Conservation (phyloP, 305 asterid species). For the Petunia hybrid region DNA sequence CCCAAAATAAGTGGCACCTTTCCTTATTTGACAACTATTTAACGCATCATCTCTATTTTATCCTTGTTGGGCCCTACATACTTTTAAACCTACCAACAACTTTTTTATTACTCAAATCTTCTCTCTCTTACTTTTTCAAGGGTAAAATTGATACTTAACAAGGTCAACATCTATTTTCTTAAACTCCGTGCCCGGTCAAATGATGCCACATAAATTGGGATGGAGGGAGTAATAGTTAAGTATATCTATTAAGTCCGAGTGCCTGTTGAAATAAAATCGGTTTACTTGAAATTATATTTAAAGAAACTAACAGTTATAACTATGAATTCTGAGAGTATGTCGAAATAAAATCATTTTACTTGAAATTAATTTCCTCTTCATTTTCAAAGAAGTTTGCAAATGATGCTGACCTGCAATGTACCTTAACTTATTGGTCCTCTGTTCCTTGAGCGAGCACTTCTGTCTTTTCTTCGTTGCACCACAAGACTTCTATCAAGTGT, state of each 20-base stretch:
- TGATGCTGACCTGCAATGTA: not conserved
- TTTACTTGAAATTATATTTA: not conserved
- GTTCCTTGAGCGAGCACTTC: not conserved
- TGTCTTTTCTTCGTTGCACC: slow-evolving; percentile 5
- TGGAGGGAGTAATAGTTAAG: not conserved
- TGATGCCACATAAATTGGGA: too few relatives aligned
- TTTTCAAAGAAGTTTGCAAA: not conserved
- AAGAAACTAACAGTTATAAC: not conserved
- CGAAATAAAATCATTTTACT: not conserved
- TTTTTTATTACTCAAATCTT: too few relatives aligned
- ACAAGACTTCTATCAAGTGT: not conserved
- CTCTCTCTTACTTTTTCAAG: too few relatives aligned
- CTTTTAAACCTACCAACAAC: too few relatives aligned
- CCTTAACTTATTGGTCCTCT: not conserved
- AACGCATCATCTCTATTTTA: too few relatives aligned
- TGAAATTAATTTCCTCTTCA: too few relatives aligned
- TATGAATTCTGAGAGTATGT: not conserved
- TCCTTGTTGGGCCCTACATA: too few relatives aligned
- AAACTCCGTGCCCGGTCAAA: too few relatives aligned
- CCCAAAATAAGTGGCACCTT: too few relatives aligned
- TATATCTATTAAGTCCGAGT: not conserved
- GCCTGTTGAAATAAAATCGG: not conserved
- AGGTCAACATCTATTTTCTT: too few relatives aligned
- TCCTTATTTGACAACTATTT: too few relatives aligned
- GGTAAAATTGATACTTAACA: too few relatives aligned